These are phyloP conservation scores for Fonsecaea nubica DNA, from an alignment of 2,329 filamentous ascomycete species.

Conservation along the genomic window DNA sequence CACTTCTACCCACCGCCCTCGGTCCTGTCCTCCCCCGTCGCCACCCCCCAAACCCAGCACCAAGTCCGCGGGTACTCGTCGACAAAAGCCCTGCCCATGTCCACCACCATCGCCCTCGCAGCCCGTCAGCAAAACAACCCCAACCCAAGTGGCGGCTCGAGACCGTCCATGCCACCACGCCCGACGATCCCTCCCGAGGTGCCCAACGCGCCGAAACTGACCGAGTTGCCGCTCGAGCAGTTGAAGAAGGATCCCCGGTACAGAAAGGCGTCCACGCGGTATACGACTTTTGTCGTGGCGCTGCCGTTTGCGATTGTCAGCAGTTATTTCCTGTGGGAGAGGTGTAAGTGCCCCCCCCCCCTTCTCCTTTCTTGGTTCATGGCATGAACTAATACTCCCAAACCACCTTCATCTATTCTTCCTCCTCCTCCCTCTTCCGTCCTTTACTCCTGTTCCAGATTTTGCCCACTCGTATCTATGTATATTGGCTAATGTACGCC, in stretches of 20 bases:
- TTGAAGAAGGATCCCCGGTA: slow-evolving; percentile 34
- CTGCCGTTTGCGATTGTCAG: slow-evolving; percentile 36
- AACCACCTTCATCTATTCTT: background rate
- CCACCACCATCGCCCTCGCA: slow-evolving; percentile 14
- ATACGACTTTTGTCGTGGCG: slow-evolving; percentile 35
- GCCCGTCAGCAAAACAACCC: background rate
- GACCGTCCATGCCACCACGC: background rate
- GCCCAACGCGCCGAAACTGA: slow-evolving; percentile 18
- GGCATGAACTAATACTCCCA: no score
- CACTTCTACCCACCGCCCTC: background rate
- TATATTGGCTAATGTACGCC: background rate
- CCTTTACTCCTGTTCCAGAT: background rate
- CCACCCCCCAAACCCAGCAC: background rate
- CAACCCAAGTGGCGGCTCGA: background rate
- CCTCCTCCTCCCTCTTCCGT: background rate
- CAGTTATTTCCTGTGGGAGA: slow-evolving; percentile 37
- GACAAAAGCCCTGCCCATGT: slow-evolving; percentile 8
- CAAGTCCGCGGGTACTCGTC: slow-evolving; percentile 13
- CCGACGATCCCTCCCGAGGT: background rate
- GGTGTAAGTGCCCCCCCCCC: no score
- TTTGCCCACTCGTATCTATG: background rate
- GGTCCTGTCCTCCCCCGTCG: background rate
- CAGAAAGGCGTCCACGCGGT: slow-evolving; percentile 25
- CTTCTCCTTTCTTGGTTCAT: no score
- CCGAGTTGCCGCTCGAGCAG: slow-evolving; percentile 30